phyloP scores from a whole-genome alignment of 2,329 filamentous ascomycete species.

The Alternaria alternata region DNA sequence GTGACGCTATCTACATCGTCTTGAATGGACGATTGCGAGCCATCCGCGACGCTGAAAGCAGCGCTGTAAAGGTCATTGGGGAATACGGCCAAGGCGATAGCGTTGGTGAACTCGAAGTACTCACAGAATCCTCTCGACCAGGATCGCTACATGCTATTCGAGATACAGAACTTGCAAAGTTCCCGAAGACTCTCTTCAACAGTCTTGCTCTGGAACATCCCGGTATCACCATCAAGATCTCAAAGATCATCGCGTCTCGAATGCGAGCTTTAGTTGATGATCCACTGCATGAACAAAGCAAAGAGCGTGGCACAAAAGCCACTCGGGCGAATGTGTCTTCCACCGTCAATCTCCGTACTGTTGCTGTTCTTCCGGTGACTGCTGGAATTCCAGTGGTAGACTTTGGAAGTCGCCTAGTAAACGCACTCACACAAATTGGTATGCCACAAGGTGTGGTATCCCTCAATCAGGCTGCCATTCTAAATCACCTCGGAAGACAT shows the following conservation, averaged over 20 bases:
- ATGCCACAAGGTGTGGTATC: constrained; percentile 89
- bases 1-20: constrained; percentile 97
- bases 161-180: constrained; percentile 95
- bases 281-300: constrained; percentile 71
- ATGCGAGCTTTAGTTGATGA: constrained; percentile 91
- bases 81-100: constrained; percentile 98
- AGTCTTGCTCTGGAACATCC: constrained; percentile 96
- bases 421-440: constrained; percentile 87
- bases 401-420: constrained; percentile 88
- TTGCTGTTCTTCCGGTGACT: constrained; percentile 90
- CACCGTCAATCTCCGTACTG: constrained; percentile 89
- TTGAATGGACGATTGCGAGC: constrained; percentile 89
- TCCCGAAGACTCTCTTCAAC: constrained; percentile 95
- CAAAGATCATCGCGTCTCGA: constrained; percentile 94
- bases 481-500: constrained; percentile 94
- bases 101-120: constrained; percentile 93
- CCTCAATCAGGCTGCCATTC: constrained; percentile 89
- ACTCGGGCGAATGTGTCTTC: constrained; percentile 75
- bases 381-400: constrained; percentile 92
- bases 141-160: constrained; percentile 94
- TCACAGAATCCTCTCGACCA: constrained; percentile 91
- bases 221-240: constrained; percentile 98
- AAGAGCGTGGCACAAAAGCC: constrained; percentile 67
- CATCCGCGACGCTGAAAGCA: constrained; percentile 81
- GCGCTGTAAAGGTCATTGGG: constrained; percentile 83